Conservation (phyloP, 2,329 filamentous ascomycete species). For the Aspergillus fijiensis region DNA sequence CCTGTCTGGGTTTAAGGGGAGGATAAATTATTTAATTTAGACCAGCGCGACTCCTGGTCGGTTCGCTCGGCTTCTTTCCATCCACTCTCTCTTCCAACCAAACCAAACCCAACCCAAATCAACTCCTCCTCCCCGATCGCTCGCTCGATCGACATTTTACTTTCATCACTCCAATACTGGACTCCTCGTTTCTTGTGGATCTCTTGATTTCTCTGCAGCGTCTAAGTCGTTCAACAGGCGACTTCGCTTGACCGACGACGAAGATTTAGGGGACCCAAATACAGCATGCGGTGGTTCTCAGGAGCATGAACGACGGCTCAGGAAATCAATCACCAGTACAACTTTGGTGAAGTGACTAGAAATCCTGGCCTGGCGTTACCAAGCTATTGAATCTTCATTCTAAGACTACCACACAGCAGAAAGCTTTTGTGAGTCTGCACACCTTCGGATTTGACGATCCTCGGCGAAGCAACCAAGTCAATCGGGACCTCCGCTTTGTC, state of each 20-base stretch:
- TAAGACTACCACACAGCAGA: not conserved
- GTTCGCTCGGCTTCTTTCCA: slow-evolving; percentile 5
- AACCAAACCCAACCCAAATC: not conserved
- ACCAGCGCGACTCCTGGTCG: not conserved
- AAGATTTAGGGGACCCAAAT: not conserved
- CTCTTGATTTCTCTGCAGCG: not conserved
- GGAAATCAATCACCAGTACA: not conserved
- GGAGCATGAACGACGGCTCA: slow-evolving; percentile 20
- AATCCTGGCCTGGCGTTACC: not conserved
- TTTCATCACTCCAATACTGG: not conserved
- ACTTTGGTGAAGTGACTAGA: not conserved
- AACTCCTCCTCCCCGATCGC: not conserved
- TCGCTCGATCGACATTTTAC: not conserved
- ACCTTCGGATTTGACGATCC: not conserved
- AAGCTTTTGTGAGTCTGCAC: slow-evolving; percentile 1
- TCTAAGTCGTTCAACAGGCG: not conserved
- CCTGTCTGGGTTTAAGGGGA: not conserved
- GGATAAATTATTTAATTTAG: not conserved
- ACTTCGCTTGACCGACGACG: not conserved
- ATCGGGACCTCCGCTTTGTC: slow-evolving; percentile 6
- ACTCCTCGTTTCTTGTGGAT: not conserved
- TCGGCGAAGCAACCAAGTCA: slow-evolving; percentile 3
- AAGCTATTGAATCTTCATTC: not conserved
- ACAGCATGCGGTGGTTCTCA: slow-evolving; percentile 17
- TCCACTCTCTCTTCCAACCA: not conserved